Evolutionary conservation across 495 filamentous ascomycete genomes (phyloP).

Genomic region (Zalerion maritima): DNA sequence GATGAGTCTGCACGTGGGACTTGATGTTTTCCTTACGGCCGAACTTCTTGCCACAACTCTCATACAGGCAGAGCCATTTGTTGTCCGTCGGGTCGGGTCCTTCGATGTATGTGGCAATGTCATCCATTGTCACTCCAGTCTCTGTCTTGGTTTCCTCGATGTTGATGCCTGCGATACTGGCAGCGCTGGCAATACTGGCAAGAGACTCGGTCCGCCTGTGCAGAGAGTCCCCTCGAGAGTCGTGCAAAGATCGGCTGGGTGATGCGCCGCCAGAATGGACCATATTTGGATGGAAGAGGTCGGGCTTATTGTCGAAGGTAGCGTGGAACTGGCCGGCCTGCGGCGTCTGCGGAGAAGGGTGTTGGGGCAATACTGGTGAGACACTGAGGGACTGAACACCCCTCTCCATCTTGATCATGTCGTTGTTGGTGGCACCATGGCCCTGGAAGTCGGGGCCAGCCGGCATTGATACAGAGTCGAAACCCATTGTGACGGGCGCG

Average conservation of each 20-base stretch:
- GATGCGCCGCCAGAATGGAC: constrained; percentile 7
- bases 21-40: constrained; percentile 95
- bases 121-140: constrained; percentile 74
- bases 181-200: constrained; percentile 32
- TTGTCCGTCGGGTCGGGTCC: constrained; percentile 60
- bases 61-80: constrained; percentile 77
- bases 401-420: constrained; percentile 35
- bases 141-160: constrained; percentile 39
- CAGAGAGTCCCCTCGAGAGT: constrained; percentile 17
- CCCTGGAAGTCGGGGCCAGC: constrained; percentile 40
- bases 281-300: constrained; percentile 10
- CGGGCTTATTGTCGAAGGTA: constrained; percentile 22
- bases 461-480: constrained; percentile 35
- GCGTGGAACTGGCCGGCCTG: constrained; percentile 15
- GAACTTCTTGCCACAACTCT: constrained; percentile 70
- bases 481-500: constrained; percentile 15
- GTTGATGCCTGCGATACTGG: constrained; percentile 41
- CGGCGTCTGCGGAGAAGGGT: constrained; percentile 24
- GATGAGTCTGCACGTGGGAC: constrained; percentile 91
- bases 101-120: constrained; percentile 72
- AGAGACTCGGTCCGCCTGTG: constrained; percentile 35
- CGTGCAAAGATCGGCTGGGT: constrained; percentile 4
- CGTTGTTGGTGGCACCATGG: constrained; percentile 34
- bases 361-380: constrained; percentile 18
- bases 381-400: constrained; percentile 18